Percentiles rank a stretch among this genome's conserved stretches.
Evolutionary conservation across 768 basidiomycete species (phyloP).

Genomic region (Amanita inopinata): DNA sequence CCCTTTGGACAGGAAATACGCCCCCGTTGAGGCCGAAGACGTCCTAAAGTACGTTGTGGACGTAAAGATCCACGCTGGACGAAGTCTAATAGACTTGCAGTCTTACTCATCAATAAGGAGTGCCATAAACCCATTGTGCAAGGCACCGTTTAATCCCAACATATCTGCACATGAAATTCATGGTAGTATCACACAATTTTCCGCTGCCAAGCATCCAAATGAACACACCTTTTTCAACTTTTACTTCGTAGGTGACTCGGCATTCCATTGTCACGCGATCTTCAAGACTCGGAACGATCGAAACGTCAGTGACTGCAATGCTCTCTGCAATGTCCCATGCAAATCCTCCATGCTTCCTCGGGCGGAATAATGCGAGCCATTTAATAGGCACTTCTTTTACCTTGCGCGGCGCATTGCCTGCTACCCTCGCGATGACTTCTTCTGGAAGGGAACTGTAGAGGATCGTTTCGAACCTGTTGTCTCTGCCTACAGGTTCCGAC

Average conservation of each 20-base stretch:
- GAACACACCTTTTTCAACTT: slow-evolving; percentile 34
- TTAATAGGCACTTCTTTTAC: slow-evolving; percentile 29
- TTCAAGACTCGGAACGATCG: slow-evolving; percentile 25
- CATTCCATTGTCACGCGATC: slow-evolving; percentile 27
- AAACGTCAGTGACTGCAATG: slow-evolving; percentile 29
- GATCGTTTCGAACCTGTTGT: too few species aligned
- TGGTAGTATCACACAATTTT: too few species aligned
- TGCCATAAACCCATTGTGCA: slow-evolving; percentile 33
- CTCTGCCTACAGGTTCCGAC: too few species aligned
- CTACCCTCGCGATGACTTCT: slow-evolving; percentile 17
- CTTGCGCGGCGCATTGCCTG: slow-evolving; percentile 25
- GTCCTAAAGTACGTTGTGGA: slow-evolving; percentile 22
- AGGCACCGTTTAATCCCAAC: slow-evolving; percentile 25
- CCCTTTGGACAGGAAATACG: slow-evolving; percentile 24
- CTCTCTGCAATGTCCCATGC: slow-evolving; percentile 19
- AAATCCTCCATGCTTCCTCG: slow-evolving; percentile 20
- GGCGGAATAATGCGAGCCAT: slow-evolving; percentile 26
- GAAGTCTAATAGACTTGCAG: slow-evolving; percentile 10
- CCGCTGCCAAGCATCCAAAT: not conserved
- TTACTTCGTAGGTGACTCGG: slow-evolving; percentile 30
- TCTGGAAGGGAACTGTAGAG: slow-evolving; percentile 16
- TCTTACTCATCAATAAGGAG: slow-evolving; percentile 38
- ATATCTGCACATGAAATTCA: not conserved
- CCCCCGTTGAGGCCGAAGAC: slow-evolving; percentile 28
- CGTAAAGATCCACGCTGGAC: not conserved